Base-by-base conservation (phyloP, 2,329 filamentous ascomycete species). In the Lasiodiplodia gonubiensis region DNA sequence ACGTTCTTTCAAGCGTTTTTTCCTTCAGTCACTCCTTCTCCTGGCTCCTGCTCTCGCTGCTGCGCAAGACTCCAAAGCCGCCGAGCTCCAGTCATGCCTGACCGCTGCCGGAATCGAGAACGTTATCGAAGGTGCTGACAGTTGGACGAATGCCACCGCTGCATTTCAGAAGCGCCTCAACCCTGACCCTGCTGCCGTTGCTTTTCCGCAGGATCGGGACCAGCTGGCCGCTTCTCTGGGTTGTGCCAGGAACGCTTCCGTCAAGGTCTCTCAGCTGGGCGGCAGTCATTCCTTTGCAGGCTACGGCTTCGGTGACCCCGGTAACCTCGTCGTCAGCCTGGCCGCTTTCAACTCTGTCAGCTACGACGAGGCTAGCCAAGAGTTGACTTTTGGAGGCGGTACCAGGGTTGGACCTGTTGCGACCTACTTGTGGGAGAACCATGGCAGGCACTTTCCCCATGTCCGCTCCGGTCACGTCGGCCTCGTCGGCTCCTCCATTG, bases 361-460 rank as follows among this genome's bases (percentile, higher is more conserved):
- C 1, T 72, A 68, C 10, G 66, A 72, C 23, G 68, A 69, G 35
- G 57, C 53, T 7, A 70, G 55, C 14, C 59, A 69, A 4, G 42
- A 69, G 0, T 55, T 71, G 5, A 72, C 70, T 1, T 71, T 70
- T 25, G 70, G 69, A n/a, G 69, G 68, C 16, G 70, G 70, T 4
- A 70, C 63, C 59, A 65, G 70, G 16, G 70, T 72, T 35, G 70
- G 70, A 1, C 70, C 70, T 3, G 68, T 67, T 10, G 69, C 33
- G 33, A 71, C 68, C 48, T 72, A 68, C 59, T 66, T 71, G 4
- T 71, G 70, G 70, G 69, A 72, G 18, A 72, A 72, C 37, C 63
- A 71, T 42, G 67, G 67, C 16, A 69, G 69, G 12, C 71, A 72
- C 35, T 72, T 72, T 23, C 71, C 71, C 18, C 71, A 72, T 27